These are phyloP conservation scores for Aspergillus hancockii DNA, from an alignment of 495 filamentous ascomycete species.

Conservation along the genomic window DNA sequence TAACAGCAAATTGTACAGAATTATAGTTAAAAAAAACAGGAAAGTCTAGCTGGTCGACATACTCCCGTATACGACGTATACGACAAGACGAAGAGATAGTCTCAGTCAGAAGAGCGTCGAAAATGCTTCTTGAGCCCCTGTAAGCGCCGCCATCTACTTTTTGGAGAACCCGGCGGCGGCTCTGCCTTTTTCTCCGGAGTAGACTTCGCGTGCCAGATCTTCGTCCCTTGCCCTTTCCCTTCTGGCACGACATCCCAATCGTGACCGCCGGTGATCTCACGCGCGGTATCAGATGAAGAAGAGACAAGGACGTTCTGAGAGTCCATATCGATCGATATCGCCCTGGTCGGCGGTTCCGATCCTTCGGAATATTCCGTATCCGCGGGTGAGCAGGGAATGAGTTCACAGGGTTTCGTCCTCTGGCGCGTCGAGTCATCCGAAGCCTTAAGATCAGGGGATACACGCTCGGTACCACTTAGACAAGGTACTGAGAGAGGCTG, in stretches of 20 bases:
- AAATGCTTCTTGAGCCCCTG: not conserved
- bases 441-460: not conserved
- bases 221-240: not conserved
- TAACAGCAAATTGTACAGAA: too few species aligned
- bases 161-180: not conserved
- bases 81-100: not conserved
- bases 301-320: not conserved
- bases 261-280: not conserved
- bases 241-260: not conserved
- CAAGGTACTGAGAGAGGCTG: slow-evolving; percentile 3
- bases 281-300: not conserved
- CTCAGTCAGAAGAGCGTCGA: not conserved
- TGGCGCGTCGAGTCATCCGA: not conserved
- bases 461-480: not conserved
- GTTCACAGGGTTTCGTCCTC: not conserved
- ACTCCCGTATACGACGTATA: too few species aligned
- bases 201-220: not conserved
- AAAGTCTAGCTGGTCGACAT: too few species aligned
- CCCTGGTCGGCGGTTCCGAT: not conserved
- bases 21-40: too few species aligned
- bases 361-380: not conserved
- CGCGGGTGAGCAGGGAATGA: not conserved
- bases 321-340: not conserved
- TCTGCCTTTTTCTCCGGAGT: not conserved
- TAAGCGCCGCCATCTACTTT: not conserved